phyloP scores from a whole-genome alignment of 2,329 filamentous ascomycete species.

The Paradendryphiella salina region DNA sequence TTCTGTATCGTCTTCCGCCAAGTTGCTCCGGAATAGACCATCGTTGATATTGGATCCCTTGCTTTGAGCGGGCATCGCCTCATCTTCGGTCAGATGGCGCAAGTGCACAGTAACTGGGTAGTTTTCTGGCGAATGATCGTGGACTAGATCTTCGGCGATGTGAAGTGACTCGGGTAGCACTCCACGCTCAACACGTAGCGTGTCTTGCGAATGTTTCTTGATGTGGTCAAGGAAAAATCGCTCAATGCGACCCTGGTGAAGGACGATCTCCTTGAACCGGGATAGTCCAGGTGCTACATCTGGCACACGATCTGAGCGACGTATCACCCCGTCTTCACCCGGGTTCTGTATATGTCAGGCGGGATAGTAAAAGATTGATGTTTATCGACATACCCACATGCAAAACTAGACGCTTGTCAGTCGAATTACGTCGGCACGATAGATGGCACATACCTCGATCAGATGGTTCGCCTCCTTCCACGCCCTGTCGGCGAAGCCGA shows the following conservation, averaged over 20 bases:
- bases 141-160: conserved; percentile 57
- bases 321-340: conserved; percentile 59
- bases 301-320: conserved; percentile 62
- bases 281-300: conserved; percentile 66
- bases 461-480: conserved; percentile 71
- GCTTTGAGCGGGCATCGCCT: conserved; percentile 57
- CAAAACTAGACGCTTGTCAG: conserved; percentile 34
- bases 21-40: conserved; percentile 64
- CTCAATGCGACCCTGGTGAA: conserved; percentile 74
- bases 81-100: conserved; percentile 60
- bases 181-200: conserved; percentile 59
- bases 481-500: conserved; percentile 66
- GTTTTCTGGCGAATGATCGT: conserved; percentile 50
- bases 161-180: conserved; percentile 61
- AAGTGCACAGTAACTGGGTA: conserved; percentile 66
- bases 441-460: conserved; percentile 58
- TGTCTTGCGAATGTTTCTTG: conserved; percentile 57
- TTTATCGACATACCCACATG: conserved; percentile 42
- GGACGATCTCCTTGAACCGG: conserved; percentile 65
- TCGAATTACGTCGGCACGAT: background rate
- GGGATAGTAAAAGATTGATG: background rate
- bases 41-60: conserved; percentile 47
- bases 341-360: conserved; percentile 56
- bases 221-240: conserved; percentile 67
- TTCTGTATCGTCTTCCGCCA: conserved; percentile 61